phyloP scores from a whole-genome alignment of 2,329 filamentous ascomycete genomes.

The Aureobasidium sp. region DNA sequence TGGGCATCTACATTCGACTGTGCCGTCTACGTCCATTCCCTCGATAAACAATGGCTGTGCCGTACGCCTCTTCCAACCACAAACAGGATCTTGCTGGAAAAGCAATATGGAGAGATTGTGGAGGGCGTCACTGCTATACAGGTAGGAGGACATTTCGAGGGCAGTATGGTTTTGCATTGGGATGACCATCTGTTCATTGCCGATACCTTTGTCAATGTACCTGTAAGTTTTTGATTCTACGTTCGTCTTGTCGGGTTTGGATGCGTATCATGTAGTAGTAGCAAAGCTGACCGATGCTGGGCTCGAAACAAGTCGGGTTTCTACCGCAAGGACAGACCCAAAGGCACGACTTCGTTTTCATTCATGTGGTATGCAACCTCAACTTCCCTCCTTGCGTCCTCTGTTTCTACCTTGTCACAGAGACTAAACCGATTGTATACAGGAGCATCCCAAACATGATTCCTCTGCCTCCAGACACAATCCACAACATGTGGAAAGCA shows the following conservation, averaged over 20 bases:
- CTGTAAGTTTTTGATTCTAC: conserved; percentile 31
- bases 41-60: conserved; percentile 59
- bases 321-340: conserved; percentile 33
- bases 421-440: too few species aligned
- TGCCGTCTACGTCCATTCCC: conserved; percentile 58
- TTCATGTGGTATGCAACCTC: conserved; percentile 50
- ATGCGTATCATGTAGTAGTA: too few species aligned
- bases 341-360: conserved; percentile 46
- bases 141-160: conserved; percentile 72
- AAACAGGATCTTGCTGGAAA: conserved; percentile 38
- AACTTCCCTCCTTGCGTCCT: too few species aligned
- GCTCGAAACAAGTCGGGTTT: conserved; percentile 20
- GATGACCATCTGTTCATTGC: conserved; percentile 59
- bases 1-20: conserved; percentile 65
- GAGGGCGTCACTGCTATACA: conserved; percentile 55
- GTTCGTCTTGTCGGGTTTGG: too few species aligned
- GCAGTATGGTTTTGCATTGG: conserved; percentile 60
- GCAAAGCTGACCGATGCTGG: background rate
- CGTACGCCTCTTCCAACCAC: conserved; percentile 34
- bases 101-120: conserved; percentile 27
- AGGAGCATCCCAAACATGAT: conserved; percentile 68
- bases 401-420: too few species aligned
- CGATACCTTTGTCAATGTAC: conserved; percentile 67
- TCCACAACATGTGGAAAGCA: conserved; percentile 62
- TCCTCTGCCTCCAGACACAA: conserved; percentile 55